A percentile compares a stretch with the other conserved stretches of the same genome.
Conservation (phyloP, 148 eudicot species). For the Spergularia marina region DNA sequence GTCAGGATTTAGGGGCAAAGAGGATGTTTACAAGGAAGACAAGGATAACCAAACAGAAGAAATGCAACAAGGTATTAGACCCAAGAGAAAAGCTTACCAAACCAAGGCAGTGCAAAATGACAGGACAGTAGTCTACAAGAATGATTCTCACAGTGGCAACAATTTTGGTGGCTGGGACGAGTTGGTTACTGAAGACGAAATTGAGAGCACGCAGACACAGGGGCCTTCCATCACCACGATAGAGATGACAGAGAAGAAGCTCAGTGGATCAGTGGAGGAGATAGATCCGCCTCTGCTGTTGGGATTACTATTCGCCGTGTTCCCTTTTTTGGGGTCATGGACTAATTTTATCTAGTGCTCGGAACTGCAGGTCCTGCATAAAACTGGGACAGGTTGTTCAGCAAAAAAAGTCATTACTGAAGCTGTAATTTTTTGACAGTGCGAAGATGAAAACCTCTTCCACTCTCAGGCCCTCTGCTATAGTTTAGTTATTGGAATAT, state of each 20-base stretch:
- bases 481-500: too few species aligned
- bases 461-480: background rate
- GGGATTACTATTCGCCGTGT: conserved; percentile 60
- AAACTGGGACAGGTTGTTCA: background rate
- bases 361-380: background rate
- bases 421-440: background rate
- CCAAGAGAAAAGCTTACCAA: conserved; percentile 33
- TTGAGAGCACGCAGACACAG: background rate
- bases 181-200: conserved; percentile 33
- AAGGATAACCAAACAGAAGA: conserved; percentile 30
- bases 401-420: background rate
- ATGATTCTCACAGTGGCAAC: conserved; percentile 13
- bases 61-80: conserved; percentile 13
- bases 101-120: conserved; percentile 38
- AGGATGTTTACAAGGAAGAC: conserved; percentile 22
- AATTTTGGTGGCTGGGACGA: conserved; percentile 90
- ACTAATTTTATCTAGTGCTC: conserved; percentile 25
- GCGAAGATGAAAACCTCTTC: background rate
- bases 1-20: conserved; percentile 24
- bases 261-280: conserved; percentile 24
- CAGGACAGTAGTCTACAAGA: conserved; percentile 23
- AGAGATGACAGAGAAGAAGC: conserved; percentile 24
- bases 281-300: conserved; percentile 56
- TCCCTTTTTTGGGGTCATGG: conserved; percentile 73
- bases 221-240: conserved; percentile 8